These are phyloP conservation scores for Cymbidium sinense DNA, from an alignment of 106 monocot species.

Conservation along the genomic window DNA sequence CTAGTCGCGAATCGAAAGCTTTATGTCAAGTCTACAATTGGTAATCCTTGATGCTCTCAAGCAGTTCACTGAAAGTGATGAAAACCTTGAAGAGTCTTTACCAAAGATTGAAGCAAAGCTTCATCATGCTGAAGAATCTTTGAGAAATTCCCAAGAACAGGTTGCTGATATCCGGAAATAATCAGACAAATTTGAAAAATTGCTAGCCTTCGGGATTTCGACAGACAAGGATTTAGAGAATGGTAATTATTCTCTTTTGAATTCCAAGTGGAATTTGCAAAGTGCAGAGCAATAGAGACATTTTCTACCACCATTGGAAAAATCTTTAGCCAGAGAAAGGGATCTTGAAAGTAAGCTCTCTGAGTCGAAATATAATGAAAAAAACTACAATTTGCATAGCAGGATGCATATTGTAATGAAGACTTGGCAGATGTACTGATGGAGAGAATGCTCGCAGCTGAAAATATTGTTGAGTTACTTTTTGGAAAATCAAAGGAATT, in stretches of 20 bases:
- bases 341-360: slow-evolving; percentile 73
- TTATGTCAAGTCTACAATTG: slow-evolving; percentile 39
- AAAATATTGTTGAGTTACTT: slow-evolving; percentile 55
- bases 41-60: slow-evolving; percentile 34
- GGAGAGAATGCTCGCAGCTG: slow-evolving; percentile 51
- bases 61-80: not conserved
- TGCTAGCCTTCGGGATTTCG: slow-evolving; percentile 29
- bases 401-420: slow-evolving; percentile 40
- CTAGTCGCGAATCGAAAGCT: slow-evolving; percentile 57
- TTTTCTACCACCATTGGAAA: slow-evolving; percentile 69
- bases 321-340: slow-evolving; percentile 82
- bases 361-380: slow-evolving; percentile 43
- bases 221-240: slow-evolving; percentile 24
- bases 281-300: slow-evolving; percentile 56
- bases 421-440: slow-evolving; percentile 39
- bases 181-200: slow-evolving; percentile 43
- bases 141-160: slow-evolving; percentile 43
- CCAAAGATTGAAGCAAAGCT: slow-evolving; percentile 36
- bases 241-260: slow-evolving; percentile 23
- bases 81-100: slow-evolving; percentile 18
- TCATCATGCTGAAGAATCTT: slow-evolving; percentile 35
- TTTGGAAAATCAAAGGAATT: slow-evolving; percentile 60
- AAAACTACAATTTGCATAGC: slow-evolving; percentile 46
- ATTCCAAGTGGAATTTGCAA: slow-evolving; percentile 31
- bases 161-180: slow-evolving; percentile 56